phyloP scores from a whole-genome alignment of 345 rosid genomes.

The Aegle marmelos region DNA sequence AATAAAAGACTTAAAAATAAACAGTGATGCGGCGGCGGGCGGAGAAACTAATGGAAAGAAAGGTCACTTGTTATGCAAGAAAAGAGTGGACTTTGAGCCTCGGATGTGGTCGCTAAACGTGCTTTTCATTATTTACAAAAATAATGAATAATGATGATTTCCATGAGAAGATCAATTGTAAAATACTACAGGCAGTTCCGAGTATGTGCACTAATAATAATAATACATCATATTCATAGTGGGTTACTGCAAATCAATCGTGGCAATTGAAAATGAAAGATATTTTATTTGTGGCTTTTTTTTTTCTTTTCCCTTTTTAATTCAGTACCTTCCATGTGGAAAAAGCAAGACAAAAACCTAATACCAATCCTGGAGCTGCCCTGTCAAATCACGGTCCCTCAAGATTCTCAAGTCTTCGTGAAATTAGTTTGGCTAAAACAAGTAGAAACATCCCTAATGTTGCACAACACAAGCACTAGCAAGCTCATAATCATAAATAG shows the following conservation, averaged over 20 bases:
- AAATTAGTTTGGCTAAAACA: neutral
- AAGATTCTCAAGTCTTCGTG: neutral
- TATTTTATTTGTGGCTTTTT: too few species aligned
- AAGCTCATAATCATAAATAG: neutral
- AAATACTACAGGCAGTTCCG: neutral
- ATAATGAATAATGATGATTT: neutral
- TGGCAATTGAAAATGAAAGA: neutral
- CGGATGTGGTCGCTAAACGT: conserved; percentile 20
- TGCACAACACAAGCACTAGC: neutral
- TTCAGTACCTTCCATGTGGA: neutral
- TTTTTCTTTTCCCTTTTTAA: neutral
- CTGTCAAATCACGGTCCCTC: neutral
- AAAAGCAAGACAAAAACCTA: neutral
- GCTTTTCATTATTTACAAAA: conserved; percentile 13
- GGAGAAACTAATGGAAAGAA: neutral
- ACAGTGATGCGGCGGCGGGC: neutral
- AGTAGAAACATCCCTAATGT: neutral
- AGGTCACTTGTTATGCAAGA: conserved; percentile 16
- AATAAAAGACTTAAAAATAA: too few species aligned
- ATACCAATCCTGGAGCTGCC: neutral
- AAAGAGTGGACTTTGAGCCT: conserved; percentile 17
- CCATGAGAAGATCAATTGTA: too few species aligned
- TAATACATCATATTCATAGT: neutral
- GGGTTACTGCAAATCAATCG: neutral
- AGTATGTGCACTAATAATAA: neutral